Evolutionary conservation across 1,284 basidiomycete species (phyloP), one percentile per base, ranked within the genome.

Genomic region (Austroboletus novae-zelandiae): DNA sequence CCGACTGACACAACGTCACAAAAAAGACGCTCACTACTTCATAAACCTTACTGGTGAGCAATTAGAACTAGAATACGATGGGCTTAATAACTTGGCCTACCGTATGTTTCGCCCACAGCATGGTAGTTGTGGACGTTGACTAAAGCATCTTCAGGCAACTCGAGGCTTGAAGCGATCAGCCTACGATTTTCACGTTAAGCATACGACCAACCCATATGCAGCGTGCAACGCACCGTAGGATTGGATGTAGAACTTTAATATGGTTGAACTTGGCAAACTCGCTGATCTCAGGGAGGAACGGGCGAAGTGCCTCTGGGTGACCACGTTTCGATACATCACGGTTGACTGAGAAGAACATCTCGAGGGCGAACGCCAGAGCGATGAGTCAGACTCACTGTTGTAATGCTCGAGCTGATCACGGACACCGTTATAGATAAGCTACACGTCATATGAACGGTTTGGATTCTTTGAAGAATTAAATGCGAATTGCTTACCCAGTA

Each of bases 341-440:
- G 53, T 82, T 71, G 47, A 79, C 80, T 81, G 39, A 32, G 3
- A 20, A 30, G 20, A 23, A 23, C 20, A 23, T 23, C 5, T 23
- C 20, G 20, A 5, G 5, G 20, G 20, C 20, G 20, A 23, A 23
- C 20, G 20, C 20, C 20, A 23, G 20, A 23, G 20, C 14, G 34
- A 18, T 13, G 7, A 14, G 53, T 46, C 25, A 25, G 2, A 57
- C 74, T 47, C 53, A 81, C 82, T 71, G 54, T 77, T 79, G 57
- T 83, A 84, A 48, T 76, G 70, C 51, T 85, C 81, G n/a, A 83
- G 58, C 57, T 82, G 78, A 58, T 85, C 83, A 3, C 62, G 72
- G 18, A 85, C 77, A 7, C 82, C 82, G 14, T 71, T 71, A 43
- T 75, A 74, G 47, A 84, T 77, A 32, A 78, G 75, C 81, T 82